Percentiles rank a stretch among this genome's conserved stretches.
Evolutionary conservation across 140 eudicot species (phyloP).

Genomic region (Anethum foeniculum): DNA sequence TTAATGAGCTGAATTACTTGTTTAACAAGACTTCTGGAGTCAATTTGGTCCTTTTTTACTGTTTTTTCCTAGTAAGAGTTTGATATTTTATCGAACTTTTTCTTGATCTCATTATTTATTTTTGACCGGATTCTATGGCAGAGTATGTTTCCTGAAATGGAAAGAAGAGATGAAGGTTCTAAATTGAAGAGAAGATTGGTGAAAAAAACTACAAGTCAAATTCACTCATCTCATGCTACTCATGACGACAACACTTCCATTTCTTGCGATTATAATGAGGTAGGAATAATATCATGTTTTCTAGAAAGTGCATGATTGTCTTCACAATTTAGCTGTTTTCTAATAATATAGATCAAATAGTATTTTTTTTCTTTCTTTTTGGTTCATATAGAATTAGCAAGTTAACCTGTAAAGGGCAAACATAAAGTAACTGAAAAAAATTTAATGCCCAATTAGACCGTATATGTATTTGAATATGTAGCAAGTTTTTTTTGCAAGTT

Average conservation of each 20-base stretch:
- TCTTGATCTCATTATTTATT: neutral
- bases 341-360: neutral
- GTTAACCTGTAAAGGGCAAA: neutral
- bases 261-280: slow-evolving; percentile 15
- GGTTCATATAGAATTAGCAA: neutral
- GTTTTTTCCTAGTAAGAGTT: neutral
- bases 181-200: slow-evolving; percentile 34
- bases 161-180: slow-evolving; percentile 21
- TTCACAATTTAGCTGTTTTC: neutral
- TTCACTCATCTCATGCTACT: slow-evolving; percentile 20
- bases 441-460: neutral
- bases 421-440: neutral
- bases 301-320: neutral
- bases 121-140: slow-evolving; percentile 18
- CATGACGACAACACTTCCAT: slow-evolving; percentile 28
- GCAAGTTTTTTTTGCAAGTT: neutral
- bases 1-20: neutral
- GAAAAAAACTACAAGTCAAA: slow-evolving; percentile 26
- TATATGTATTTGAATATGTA: neutral
- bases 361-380: neutral
- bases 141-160: slow-evolving; percentile 34
- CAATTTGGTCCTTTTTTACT: neutral
- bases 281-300: slow-evolving; percentile 16
- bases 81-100: neutral
- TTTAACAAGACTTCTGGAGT: neutral